A percentile compares a stretch with the other conserved stretches of the same genome.
phyloP scores from a whole-genome alignment of 441 rosid genomes.

The Arabidopsis lyrata region DNA sequence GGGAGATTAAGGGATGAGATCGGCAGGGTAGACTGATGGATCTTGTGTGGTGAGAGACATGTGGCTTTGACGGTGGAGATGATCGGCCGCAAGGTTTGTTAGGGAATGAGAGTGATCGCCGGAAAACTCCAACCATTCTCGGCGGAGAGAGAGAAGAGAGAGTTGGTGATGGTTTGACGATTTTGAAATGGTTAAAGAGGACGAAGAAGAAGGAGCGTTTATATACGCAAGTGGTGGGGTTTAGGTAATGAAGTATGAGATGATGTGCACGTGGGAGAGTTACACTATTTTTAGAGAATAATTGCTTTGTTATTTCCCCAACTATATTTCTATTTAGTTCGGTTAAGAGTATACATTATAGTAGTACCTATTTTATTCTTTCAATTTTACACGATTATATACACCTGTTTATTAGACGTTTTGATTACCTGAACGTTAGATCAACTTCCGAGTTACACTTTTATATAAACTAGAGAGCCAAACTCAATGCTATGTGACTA shows the following conservation, averaged over 20 bases:
- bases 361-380: neutral
- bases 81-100: slow-evolving; percentile 57
- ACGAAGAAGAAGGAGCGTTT: slow-evolving; percentile 11
- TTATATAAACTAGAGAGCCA: neutral
- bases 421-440: neutral
- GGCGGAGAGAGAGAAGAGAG: slow-evolving; percentile 4
- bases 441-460: slow-evolving; percentile 1
- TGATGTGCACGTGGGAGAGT: slow-evolving; percentile 41
- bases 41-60: slow-evolving; percentile 64
- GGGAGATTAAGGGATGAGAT: slow-evolving; percentile 73
- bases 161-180: slow-evolving; percentile 11
- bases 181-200: slow-evolving; percentile 32
- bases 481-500: slow-evolving; percentile 8
- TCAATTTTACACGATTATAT: neutral
- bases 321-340: slow-evolving; percentile 16
- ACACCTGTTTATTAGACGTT: neutral
- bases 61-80: slow-evolving; percentile 46
- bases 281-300: slow-evolving; percentile 12
- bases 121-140: slow-evolving; percentile 65
- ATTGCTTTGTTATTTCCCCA: slow-evolving; percentile 21
- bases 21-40: slow-evolving; percentile 75
- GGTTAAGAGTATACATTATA: neutral
- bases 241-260: slow-evolving; percentile 8
- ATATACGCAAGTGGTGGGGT: slow-evolving; percentile 32
- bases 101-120: slow-evolving; percentile 76